Percentiles rank a stretch among this genome's conserved stretches.
These are phyloP conservation scores for Diplocarpon rosae DNA, from an alignment of 2,329 filamentous ascomycete genomes.

Conservation along the genomic window DNA sequence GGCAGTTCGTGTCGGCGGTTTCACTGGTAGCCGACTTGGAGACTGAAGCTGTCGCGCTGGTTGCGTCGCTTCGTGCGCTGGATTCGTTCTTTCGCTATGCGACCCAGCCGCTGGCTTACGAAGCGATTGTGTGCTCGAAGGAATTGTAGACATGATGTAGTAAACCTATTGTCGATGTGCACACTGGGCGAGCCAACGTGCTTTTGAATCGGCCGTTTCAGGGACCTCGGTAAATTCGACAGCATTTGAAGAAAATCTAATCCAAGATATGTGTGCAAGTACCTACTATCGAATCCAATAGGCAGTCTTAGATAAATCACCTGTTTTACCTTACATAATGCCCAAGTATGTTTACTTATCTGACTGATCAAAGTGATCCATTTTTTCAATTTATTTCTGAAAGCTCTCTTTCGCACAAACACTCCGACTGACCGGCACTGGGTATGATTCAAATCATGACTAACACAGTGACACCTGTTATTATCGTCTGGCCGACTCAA, in stretches of 20 bases:
- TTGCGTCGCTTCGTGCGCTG: conserved; percentile 1
- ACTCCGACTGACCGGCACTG: too few relatives aligned
- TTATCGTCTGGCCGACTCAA: too few relatives aligned
- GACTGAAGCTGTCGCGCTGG: conserved; percentile 16
- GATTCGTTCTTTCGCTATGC: conserved; percentile 1
- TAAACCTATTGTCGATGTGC: conserved; percentile 1
- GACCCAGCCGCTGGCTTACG: conserved; percentile 13
- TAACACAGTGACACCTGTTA: too few relatives aligned
- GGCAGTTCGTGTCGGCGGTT: conserved; percentile 12
- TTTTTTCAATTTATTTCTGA: too few relatives aligned
- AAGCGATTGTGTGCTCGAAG: conserved; percentile 19
- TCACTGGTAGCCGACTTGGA: conserved; percentile 26
- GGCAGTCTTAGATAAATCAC: too few relatives aligned
- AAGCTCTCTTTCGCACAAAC: too few relatives aligned
- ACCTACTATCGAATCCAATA: not conserved
- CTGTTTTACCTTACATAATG: too few relatives aligned
- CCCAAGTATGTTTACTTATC: too few relatives aligned
- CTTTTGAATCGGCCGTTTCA: not conserved
- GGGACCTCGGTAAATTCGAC: not conserved
- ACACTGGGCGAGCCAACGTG: not conserved
- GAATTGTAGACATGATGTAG: conserved; percentile 16
- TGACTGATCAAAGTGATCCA: too few relatives aligned
- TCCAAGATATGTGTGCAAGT: not conserved
- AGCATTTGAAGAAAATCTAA: not conserved
- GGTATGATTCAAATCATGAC: too few relatives aligned